Evolutionary conservation across 441 rosid genomes (phyloP), one percentile per base, ranked within the genome.

Genomic region (Biscutella laevigata): DNA sequence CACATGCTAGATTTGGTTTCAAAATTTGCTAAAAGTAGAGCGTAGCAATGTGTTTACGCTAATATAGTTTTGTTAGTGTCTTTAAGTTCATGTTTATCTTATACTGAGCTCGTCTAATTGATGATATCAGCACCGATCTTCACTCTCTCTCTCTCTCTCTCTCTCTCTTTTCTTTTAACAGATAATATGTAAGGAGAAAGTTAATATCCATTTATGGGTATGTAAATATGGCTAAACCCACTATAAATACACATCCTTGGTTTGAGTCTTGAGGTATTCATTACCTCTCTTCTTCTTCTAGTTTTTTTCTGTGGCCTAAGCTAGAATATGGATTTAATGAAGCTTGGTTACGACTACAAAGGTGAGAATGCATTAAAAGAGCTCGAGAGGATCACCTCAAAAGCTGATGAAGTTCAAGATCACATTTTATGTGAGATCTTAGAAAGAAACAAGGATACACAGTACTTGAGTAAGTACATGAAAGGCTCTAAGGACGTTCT

Each of bases 361-460:
- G 97, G 90, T 22, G 74, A 74, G 34, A 81, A 73, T 66, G 88
- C 90, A 17, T 60, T 83, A 51, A 68, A 61, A 66, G 90, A 82
- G 79, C 79, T 86, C 22, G 95, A 82, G 75, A 74, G 63, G 66
- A 78, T 86, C 40, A 83, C 95, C n/a, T 50, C 71, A 5, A 71
- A 77, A 32, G 88, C 88, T 32, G 84, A 54, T 49, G 74, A 73
- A 64, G 82, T 82, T 33, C 97, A 86, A 65, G 74, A 72, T 35
- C 67, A 61, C 62, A 62, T 86, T 59, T 71, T 89, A 75, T 54
- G 72, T 67, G 77, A 65, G 61, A 86, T 89, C 73, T 52, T 89
- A 17, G 62, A 34, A 48, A 69, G 39, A 63, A 86, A 89, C 71
- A 78, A 42, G 36, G 77, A 59, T 58, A 79, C 88, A 33, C 79